Base-by-base conservation (phyloP, 768 basidiomycete genomes). In the Pulveroboletus sp. region DNA sequence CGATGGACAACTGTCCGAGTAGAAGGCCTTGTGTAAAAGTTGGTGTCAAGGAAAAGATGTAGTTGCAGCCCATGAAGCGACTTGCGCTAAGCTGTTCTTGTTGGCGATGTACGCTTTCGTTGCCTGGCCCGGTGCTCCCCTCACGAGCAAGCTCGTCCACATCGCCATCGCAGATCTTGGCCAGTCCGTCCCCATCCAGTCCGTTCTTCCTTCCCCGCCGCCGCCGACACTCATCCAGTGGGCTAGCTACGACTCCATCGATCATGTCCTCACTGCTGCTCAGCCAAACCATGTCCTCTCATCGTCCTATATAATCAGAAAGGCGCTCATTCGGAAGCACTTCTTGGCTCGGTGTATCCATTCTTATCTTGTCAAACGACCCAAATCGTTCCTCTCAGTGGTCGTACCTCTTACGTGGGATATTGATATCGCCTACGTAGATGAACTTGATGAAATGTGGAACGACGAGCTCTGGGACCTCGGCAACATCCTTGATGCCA, bases 1-100 rank as follows among this genome's bases (percentile, higher is more conserved):
- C 73, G 58, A 99, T 85, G 21, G 93, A 94, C 19, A 91, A 75
- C 67, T 98, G 95, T 48, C 95, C 95, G 37, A 97, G 70, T 33
- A 99, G 74, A 31, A 99, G 80, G 14, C 95, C 95, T 64, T 97
- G 94, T 1, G 94, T 97, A 70, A 99, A 99, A 1, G 91, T 94
- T 19, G 87, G 90, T 58, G 87, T 82, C 36, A 90, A 73, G 31
- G 84, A 83, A 57, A 89, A 79, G 40, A 90, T 64, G 69, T 84
- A 85, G 62, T 78, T 81, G 56, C 51, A 67, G 41, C 57, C 57
- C 66, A 67, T 67, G 39, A 52, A 24, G 48, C 25, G 25, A 27
- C 25, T 29, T 11, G 27, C n/a, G 27, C 27, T 11, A 9, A 29
- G 27, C 12, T 34, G 24, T 23, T 27, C n/a, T 16, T 32, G 25